Evolutionary conservation across 768 basidiomycete species (phyloP), one percentile per base, ranked within the genome.

Genomic region (Leccinum disarticulatum): DNA sequence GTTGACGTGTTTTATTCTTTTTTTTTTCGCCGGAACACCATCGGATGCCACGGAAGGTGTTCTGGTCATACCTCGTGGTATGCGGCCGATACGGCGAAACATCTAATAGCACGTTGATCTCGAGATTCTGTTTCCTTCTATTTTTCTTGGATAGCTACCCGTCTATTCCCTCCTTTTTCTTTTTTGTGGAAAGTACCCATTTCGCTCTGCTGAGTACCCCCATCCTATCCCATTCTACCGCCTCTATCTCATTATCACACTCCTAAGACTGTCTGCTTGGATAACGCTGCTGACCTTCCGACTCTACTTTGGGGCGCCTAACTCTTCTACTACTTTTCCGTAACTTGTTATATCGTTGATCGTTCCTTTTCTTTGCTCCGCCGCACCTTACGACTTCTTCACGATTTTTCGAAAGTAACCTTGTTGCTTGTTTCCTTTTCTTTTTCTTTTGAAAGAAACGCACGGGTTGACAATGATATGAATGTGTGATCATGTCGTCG

Each of bases 131-230:
- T 56, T 49, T 25, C 30, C 17, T n/a, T 11, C n/a, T 13, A n/a
- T 31, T 19, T 47, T 60, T 38, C 47, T 51, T 58, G 53, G 65
- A 61, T 60, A 65, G 43, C 57, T 56, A 52, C 51, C 17, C 55
- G 17, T 38, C 33, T 61, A 61, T 57, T 30, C 53, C 31, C 43
- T 52, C 25, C 14, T 35, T 62, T 49, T 49, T 31, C 30, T 35
- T 59, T 13, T 7, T 31, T n/a, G 58, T 59, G 58, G 65, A 62
- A 61, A 48, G 47, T 57, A 50, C 52, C 57, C 53, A n/a, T 47
- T 57, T 55, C 43, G n/a, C 38, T 50, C 38, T 55, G 50, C 51
- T 36, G 22, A 49, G 41, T 54, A 41, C 58, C 54, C 17, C 38
- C 53, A 54, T 28, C 46, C 51, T 55, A 58, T 57, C 38, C 48